Percentiles rank a stretch among this genome's conserved stretches.
phyloP scores from a whole-genome alignment of 768 basidiomycete species.

The Daedaleopsis sinensis region DNA sequence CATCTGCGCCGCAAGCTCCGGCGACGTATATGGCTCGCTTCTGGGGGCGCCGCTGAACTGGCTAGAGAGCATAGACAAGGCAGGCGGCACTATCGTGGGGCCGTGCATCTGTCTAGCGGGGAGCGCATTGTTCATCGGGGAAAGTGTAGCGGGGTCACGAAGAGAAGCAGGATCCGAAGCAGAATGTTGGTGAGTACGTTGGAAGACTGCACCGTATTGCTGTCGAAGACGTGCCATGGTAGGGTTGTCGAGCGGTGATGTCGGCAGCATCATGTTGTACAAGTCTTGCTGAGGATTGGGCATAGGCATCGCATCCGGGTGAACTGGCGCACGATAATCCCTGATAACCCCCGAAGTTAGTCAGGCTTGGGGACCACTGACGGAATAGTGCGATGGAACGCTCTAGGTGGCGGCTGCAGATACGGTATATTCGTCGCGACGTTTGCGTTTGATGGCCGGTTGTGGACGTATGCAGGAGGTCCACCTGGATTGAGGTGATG shows the following conservation, averaged over 20 bases:
- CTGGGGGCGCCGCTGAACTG: conserved; percentile 61
- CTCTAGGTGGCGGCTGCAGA: conserved; percentile 60
- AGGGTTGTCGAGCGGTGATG: conserved; percentile 55
- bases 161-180: conserved; percentile 80
- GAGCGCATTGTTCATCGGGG: conserved; percentile 62
- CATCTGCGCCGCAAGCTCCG: conserved; percentile 59
- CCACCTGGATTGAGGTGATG: conserved; percentile 49
- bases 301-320: conserved; percentile 70
- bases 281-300: conserved; percentile 71
- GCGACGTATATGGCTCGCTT: conserved; percentile 56
- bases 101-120: conserved; percentile 58
- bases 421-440: conserved; percentile 51
- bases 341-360: conserved; percentile 45
- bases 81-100: conserved; percentile 46
- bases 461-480: conserved; percentile 50
- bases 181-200: conserved; percentile 78
- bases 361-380: conserved; percentile 52
- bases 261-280: conserved; percentile 79
- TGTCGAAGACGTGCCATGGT: conserved; percentile 79
- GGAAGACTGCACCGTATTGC: conserved; percentile 75
- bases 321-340: conserved; percentile 47
- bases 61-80: conserved; percentile 65
- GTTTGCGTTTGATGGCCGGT: conserved; percentile 56
- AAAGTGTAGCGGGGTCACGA: conserved; percentile 68
- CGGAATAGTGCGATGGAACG: conserved; percentile 51